Evolutionary conservation across 2,329 filamentous ascomycete genomes (phyloP), one percentile per base, ranked within the genome.

Genomic region (Xylaria sp.): DNA sequence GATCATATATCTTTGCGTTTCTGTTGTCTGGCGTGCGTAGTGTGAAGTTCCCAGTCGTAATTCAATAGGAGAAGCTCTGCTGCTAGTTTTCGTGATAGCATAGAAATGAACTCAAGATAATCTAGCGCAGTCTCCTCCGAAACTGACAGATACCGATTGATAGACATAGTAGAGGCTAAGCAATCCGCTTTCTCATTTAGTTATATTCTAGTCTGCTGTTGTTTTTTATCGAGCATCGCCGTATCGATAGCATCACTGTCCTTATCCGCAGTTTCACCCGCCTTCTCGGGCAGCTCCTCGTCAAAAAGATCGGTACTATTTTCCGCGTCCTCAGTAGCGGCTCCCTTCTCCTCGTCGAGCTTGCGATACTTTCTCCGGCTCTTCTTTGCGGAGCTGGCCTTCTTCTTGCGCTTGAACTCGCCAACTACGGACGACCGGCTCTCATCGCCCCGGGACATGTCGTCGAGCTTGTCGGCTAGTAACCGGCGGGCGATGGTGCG

Each of bases 311-410:
- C 70, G 5, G 65, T 50, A n/a, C 51, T 65, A 11, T 72, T 69
- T 1, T 68, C 70, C 13, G 29, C 45, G 15, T 29, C 27, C 17
- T 44, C 76, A 73, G 57, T 31, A 44, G 27, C 53, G 22, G 10
- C 47, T 22, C 71, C 75, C 71, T 83, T 84, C 54, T 81, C 84
- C 66, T 85, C 85, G 3, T 83, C 85, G 1, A 92, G 78, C 74
- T 85, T 85, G 67, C 85, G 84, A 75, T 95, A 95, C 79, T 97
- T 97, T 73, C 93, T 85, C 74, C 90, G 87, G 62, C 87, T 89
- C 86, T 97, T 97, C 81, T 97, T 96, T 5, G 83, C 85, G 25
- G 87, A 87, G 77, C 93, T 96, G 33, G 89, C 91, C 74, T 92
- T 90, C 80, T 87, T 92, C 81, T 86, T 90, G 69, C 84, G 85